Percentiles rank a stretch among this genome's conserved stretches.
phyloP scores from a whole-genome alignment of 306 rosid species.

The Pterocarpus macrocarpus region DNA sequence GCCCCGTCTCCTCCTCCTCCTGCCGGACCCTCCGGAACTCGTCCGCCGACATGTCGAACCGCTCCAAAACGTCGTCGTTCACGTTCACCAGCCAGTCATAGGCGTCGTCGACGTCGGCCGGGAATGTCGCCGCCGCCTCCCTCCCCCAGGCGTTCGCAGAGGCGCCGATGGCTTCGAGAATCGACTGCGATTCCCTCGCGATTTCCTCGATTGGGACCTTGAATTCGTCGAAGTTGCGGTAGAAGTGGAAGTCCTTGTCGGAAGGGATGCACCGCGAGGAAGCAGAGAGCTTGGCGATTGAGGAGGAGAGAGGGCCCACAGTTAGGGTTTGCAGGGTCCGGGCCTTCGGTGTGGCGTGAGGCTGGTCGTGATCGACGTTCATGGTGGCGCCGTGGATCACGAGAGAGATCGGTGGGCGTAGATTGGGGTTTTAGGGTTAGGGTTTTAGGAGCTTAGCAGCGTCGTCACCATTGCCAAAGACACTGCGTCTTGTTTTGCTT shows the following conservation, averaged over 20 bases:
- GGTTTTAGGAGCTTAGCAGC: slow-evolving; percentile 46
- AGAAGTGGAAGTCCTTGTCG: slow-evolving; percentile 73
- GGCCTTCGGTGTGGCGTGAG: slow-evolving; percentile 44
- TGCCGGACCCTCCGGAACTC: slow-evolving; percentile 64
- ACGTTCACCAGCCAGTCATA: slow-evolving; percentile 80
- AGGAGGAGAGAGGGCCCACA: slow-evolving; percentile 60
- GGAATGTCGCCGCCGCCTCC: slow-evolving; percentile 54
- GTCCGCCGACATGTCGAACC: slow-evolving; percentile 64
- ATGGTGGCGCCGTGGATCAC: slow-evolving; percentile 56
- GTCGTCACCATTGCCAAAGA: background rate
- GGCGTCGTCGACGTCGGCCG: slow-evolving; percentile 67
- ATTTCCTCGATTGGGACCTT: slow-evolving; percentile 61
- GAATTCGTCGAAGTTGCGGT: slow-evolving; percentile 76
- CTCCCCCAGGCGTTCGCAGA: slow-evolving; percentile 52
- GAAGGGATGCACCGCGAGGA: slow-evolving; percentile 74
- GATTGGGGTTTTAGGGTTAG: slow-evolving; percentile 36
- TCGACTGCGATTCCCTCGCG: slow-evolving; percentile 63
- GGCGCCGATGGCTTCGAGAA: slow-evolving; percentile 69
- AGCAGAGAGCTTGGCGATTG: slow-evolving; percentile 66
- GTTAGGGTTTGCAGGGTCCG: slow-evolving; percentile 59
- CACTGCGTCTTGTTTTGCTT: background rate
- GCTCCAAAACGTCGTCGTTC: slow-evolving; percentile 78
- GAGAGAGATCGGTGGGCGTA: background rate
- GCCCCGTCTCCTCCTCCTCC: slow-evolving; percentile 63
- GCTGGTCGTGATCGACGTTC: slow-evolving; percentile 64